phyloP scores from a whole-genome alignment of 306 rosid species.

The Corylus americana region DNA sequence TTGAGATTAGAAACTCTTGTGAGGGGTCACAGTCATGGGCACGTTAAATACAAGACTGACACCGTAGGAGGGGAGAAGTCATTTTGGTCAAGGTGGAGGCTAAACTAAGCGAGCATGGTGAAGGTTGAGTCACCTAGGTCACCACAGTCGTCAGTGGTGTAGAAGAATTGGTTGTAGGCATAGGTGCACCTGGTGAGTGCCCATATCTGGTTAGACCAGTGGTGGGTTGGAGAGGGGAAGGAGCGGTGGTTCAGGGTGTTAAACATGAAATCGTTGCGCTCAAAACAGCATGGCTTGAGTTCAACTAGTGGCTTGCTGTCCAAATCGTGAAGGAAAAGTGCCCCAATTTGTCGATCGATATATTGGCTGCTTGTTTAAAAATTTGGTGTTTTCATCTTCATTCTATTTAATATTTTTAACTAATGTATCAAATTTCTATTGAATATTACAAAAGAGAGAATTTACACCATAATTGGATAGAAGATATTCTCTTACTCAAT shows the following conservation, averaged over 20 bases:
- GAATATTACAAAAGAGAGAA: too few relatives aligned
- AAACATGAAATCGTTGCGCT: conserved; percentile 62
- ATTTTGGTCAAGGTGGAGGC: conserved; percentile 57
- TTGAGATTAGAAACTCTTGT: conserved; percentile 31
- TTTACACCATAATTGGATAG: too few relatives aligned
- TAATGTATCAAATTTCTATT: too few relatives aligned
- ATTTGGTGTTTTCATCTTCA: too few relatives aligned
- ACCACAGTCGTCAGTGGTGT: conserved; percentile 85
- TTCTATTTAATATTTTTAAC: too few relatives aligned
- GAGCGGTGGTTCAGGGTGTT: conserved; percentile 46
- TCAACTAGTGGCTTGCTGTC: conserved; percentile 80
- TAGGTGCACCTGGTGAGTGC: conserved; percentile 69
- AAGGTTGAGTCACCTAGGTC: conserved; percentile 61
- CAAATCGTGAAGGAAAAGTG: conserved; percentile 55
- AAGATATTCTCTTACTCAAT: too few relatives aligned
- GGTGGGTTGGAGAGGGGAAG: conserved; percentile 49
- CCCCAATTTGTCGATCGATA: too few relatives aligned
- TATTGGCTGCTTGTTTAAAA: too few relatives aligned
- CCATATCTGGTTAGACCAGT: conserved; percentile 97
- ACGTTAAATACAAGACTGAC: conserved; percentile 84
- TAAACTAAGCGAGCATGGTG: conserved; percentile 60
- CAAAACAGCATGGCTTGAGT: conserved; percentile 69
- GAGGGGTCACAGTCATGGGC: conserved; percentile 76
- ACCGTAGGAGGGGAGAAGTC: conserved; percentile 67
- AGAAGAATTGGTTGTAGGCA: conserved; percentile 40